These are phyloP conservation scores for Cinnamomum micranthum DNA, from an alignment of 164 flowering plant species.

Conservation along the genomic window DNA sequence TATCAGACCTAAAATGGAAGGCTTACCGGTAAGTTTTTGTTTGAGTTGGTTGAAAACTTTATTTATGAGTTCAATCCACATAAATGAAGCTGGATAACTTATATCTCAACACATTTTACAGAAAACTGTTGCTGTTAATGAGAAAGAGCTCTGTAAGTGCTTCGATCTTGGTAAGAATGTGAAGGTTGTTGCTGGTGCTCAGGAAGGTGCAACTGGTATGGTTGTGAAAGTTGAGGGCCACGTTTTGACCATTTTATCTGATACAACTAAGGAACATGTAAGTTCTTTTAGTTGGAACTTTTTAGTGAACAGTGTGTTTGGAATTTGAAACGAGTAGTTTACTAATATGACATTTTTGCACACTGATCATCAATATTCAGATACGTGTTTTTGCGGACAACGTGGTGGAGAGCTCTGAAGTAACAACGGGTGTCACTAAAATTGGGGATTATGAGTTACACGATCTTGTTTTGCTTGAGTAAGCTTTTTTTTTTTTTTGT, in stretches of 20 bases:
- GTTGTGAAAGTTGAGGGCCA: conserved; percentile 93
- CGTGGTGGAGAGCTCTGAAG: conserved; percentile 97
- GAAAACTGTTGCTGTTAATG: conserved; percentile 76
- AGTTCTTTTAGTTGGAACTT: conserved; percentile 17
- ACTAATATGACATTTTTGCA: neutral
- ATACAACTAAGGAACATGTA: conserved; percentile 93
- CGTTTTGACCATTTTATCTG: conserved; percentile 78
- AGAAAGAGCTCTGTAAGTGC: conserved; percentile 86
- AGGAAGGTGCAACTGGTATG: conserved; percentile 97
- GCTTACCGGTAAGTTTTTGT: conserved; percentile 55
- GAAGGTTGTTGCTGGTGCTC: conserved; percentile 86
- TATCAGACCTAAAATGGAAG: conserved; percentile 76
- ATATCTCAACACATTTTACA: conserved; percentile 17
- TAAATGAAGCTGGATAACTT: neutral
- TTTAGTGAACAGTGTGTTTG: neutral
- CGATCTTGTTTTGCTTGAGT: conserved; percentile 94
- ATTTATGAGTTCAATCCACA: neutral
- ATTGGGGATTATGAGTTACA: conserved; percentile 97
- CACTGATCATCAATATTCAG: conserved; percentile 29
- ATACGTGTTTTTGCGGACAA: conserved; percentile 91
- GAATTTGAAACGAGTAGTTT: neutral
- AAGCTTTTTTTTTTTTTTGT: conserved; percentile 5
- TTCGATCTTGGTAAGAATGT: conserved; percentile 97
- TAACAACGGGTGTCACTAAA: conserved; percentile 81
- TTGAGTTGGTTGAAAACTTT: neutral